Base-by-base conservation (phyloP, 2,329 filamentous ascomycete species). In the Sclerotinia borealis region DNA sequence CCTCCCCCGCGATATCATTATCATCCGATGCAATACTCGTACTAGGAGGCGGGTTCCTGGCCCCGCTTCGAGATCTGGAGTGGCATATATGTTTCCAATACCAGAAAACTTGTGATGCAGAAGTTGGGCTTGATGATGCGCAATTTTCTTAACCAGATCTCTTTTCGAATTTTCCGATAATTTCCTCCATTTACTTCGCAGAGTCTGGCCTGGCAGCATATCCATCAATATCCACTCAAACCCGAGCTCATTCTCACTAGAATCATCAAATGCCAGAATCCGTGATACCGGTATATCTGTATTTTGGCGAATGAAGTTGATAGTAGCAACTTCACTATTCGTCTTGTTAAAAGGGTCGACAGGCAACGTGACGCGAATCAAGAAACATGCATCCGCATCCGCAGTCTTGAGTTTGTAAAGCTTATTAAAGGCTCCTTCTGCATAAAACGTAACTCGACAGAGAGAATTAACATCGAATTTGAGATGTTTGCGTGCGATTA, bases 171-270 rank as follows among this genome's bases (percentile, higher is more conserved):
- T 64, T 67, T 72, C 68, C 0, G 72, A 56, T 66, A 79, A 73
- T 19, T 63, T 71, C 6, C 73, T 70, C 75, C 74, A 77, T 39
- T 67, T 69, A 68, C 39, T 65, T 50, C 54, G 65, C 54, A 67
- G 70, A 58, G 1, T 65, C 68, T 6, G 65, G 0, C 63, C 64
- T 43, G 34, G 34, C 17, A 76, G 65, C 8, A 66, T 64, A 7
- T 73, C 68, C 74, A 78, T 76, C 13, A 78, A 58, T 11, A 78
- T 78, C 76, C 76, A 80, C 68, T 79, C 76, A 22, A 75, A 77
- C 0, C 75, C 76, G 31, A 79, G 70, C 27, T 73, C 68, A 36
- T 77, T 79, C 2, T 72, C 49, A 19, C 51, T 66, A 9, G 65
- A 72, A 34, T 74, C 69, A 31, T 76, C 72, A 62, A 72, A 78